Evolutionary conservation across 2,329 filamentous ascomycete genomes (phyloP), one percentile per base, ranked within the genome.

Genomic region (Talaromyces sp.): DNA sequence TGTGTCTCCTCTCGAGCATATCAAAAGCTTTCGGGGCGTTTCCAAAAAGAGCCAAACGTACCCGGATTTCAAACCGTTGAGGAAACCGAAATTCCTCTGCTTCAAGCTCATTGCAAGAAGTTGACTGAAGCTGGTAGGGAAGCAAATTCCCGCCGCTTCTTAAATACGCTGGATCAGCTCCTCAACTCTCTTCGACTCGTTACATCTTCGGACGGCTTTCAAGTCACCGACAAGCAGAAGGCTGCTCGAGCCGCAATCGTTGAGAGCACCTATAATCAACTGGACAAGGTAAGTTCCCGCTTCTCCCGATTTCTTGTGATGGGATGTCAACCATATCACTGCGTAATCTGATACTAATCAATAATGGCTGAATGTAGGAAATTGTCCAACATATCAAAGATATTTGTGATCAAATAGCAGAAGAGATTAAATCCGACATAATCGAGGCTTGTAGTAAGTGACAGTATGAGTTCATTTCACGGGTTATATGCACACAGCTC

Each of bases 1-100:
- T 90, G 87, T 67, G 85, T 90, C 16, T 87, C 85, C 65, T 85
- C 84, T 56, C 78, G 84, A 52, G 87, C 84, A 0, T 90, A 88
- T 62, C 87, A 90, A 69, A 86, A 87, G 69, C 74, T 90, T n/a
- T 78, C 79, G 45, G 85, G 84, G 1, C 80, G 84, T 3, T 71
- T 89, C 9, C 72, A 78, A 61, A 83, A 84, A 50, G 87, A 90
- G 62, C 75, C 78, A 1, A 69, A 76, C 11, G 79, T 86, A 1
- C 74, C 80, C 13, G 86, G 87, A 0, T 90, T 89, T 70, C 73
- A 74, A 1, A 73, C 76, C 3, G 47, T 77, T 0, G 79, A 85
- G 2, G 82, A 89, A 65, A 90, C 87, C 0, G 86, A 85, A 70
- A 80, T 89, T 2, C 86, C 86, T 1, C 79, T 82, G 50, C 78